phyloP scores from a whole-genome alignment of 2,329 filamentous ascomycete species.

The Alternaria alternata region DNA sequence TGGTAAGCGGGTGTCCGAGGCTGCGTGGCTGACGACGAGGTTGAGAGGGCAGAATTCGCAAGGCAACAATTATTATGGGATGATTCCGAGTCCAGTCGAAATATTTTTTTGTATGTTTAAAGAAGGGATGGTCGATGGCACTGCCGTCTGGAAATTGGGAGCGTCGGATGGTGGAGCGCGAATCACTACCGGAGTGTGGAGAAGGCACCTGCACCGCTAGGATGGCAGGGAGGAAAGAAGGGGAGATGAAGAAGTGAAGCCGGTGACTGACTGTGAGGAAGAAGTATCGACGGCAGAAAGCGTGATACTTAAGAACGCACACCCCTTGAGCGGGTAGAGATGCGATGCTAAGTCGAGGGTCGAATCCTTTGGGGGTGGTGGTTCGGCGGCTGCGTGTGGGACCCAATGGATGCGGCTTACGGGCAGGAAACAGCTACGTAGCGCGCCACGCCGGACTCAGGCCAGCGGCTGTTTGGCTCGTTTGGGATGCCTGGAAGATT shows the following conservation, averaged over 20 bases:
- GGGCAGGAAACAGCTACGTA: constrained; percentile 32
- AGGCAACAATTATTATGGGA: constrained; percentile 36
- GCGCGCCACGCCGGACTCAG: constrained; percentile 40
- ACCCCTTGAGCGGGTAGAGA: constrained; percentile 25
- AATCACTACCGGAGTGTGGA: constrained; percentile 39
- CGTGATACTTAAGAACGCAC: constrained; percentile 43
- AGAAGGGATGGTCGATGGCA: constrained; percentile 36
- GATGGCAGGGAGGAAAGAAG: constrained; percentile 35
- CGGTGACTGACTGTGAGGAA: constrained; percentile 41
- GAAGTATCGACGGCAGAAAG: constrained; percentile 35
- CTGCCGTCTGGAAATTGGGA: constrained; percentile 32
- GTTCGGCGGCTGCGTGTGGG: constrained; percentile 33
- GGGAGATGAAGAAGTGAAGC: constrained; percentile 37
- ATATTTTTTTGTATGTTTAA: constrained; percentile 14
- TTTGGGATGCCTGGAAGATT: constrained; percentile 36
- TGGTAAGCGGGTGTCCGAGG: constrained; percentile 48
- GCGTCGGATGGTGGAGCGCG: constrained; percentile 26
- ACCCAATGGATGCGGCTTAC: constrained; percentile 39
- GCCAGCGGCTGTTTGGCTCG: constrained; percentile 46
- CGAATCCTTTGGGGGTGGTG: constrained; percentile 35
- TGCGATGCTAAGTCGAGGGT: constrained; percentile 27
- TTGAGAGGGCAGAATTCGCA: constrained; percentile 29
- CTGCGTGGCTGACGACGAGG: constrained; percentile 43
- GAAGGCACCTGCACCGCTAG: constrained; percentile 40
- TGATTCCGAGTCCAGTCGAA: constrained; percentile 35